phyloP scores from a whole-genome alignment of 306 rosid genomes.

The Prinsepia uniflora region DNA sequence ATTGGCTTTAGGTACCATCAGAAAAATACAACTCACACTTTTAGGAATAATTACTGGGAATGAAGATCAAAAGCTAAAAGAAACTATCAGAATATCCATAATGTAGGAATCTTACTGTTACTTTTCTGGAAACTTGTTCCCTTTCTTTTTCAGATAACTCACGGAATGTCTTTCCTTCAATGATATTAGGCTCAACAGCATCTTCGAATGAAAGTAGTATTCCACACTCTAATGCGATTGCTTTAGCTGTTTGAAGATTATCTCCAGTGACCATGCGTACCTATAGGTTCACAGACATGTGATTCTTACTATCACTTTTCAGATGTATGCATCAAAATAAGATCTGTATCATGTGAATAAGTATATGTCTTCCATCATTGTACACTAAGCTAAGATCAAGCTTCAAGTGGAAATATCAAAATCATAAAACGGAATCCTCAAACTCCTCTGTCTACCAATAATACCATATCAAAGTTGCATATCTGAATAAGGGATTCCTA shows the following conservation, averaged over 20 bases:
- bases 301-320: slow-evolving; percentile 21
- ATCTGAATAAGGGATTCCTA: background rate
- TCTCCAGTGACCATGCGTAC: slow-evolving; percentile 99
- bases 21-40: background rate
- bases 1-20: background rate
- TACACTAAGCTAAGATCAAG: background rate
- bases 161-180: slow-evolving; percentile 88
- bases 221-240: slow-evolving; percentile 95
- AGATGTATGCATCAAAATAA: background rate
- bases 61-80: slow-evolving; percentile 24
- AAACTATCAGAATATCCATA: slow-evolving; percentile 13
- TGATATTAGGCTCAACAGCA: slow-evolving; percentile 66
- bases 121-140: slow-evolving; percentile 58
- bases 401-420: background rate
- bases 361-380: background rate
- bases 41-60: slow-evolving; percentile 5
- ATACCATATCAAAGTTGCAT: background rate
- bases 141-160: slow-evolving; percentile 69
- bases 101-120: slow-evolving; percentile 50
- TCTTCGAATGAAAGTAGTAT: slow-evolving; percentile 65
- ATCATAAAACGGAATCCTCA: background rate
- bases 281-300: slow-evolving; percentile 36
- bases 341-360: background rate
- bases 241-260: slow-evolving; percentile 93
- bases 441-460: background rate